Base-by-base conservation (phyloP, 257 asterid genomes). In the Agastache rugosa region DNA sequence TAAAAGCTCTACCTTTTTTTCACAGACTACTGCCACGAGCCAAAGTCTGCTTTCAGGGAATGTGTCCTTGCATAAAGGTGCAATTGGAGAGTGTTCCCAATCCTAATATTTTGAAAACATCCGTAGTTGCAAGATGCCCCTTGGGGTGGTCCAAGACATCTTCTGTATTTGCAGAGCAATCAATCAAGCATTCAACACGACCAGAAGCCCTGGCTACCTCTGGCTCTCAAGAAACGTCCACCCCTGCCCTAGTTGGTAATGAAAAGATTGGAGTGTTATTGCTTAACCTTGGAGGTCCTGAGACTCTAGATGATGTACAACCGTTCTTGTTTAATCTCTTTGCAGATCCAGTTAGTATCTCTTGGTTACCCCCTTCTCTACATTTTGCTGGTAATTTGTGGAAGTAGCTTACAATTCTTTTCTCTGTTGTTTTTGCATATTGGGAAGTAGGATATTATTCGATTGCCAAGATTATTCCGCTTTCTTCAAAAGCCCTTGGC, bases 281-380 rank as follows among this genome's bases (percentile, higher is more conserved):
- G 79, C 93, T 94, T 75, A 94, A 94, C 85, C 97, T 94, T 76
- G 99, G 99, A 71, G 99, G 99, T 14, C 99, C 99, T 11, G 99
- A 94, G 81, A 88, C 99, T 75, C 95, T 94, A 51, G 99, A 94
- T 50, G 99, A 94, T 55, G 99, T 94, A 16, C 99, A 94, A 72
- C 99, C 99, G 8, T 94, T 94, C 86, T 79, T 94, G 87, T 94
- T 94, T 64, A 94, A 94, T 84, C 97, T 94, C 69, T 94, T 94
- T 73, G 93, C 99, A 16, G 99, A 94, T 86, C 99, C 99, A 53
- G 99, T 94, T 85, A 82, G 96, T 74, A 41, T 77, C 80, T 75
- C 60, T 60, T 67, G 50, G 67, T 61, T 59, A 45, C 48, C 2
- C n/a, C 51, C 44, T 73, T 73, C 67, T 75, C 74, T 77, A 64